Conservation (phyloP, 2,329 filamentous ascomycete genomes). For the Decorospora gaudefroyi region DNA sequence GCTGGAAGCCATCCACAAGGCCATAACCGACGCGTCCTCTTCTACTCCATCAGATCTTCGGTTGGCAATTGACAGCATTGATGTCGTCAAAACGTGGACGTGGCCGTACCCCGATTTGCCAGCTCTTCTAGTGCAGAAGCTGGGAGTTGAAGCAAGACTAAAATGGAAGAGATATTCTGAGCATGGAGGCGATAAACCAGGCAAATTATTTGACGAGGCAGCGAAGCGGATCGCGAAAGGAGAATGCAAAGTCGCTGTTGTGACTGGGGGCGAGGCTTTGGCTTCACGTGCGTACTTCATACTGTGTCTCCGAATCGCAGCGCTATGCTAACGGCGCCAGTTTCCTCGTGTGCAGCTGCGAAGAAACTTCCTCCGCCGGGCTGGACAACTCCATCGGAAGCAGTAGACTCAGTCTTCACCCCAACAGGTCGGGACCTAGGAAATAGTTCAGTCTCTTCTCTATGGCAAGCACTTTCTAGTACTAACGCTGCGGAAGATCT, state of each 20-base stretch:
- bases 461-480: slow-evolving; percentile 17
- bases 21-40: slow-evolving; percentile 57
- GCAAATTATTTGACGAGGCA: slow-evolving; percentile 65
- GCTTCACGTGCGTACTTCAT: slow-evolving; percentile 56
- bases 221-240: slow-evolving; percentile 61
- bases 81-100: slow-evolving; percentile 66
- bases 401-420: slow-evolving; percentile 56
- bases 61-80: slow-evolving; percentile 60
- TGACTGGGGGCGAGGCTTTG: slow-evolving; percentile 68
- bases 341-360: slow-evolving; percentile 58
- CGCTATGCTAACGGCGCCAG: slow-evolving; percentile 26
- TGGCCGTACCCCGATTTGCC: slow-evolving; percentile 68
- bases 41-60: slow-evolving; percentile 46
- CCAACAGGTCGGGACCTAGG: slow-evolving; percentile 55
- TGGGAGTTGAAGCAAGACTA: slow-evolving; percentile 54
- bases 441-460: slow-evolving; percentile 45
- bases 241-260: slow-evolving; percentile 60
- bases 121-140: slow-evolving; percentile 55
- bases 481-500: slow-evolving; percentile 51
- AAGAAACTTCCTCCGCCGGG: slow-evolving; percentile 61
- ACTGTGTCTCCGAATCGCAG: not conserved
- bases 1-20: slow-evolving; percentile 58
- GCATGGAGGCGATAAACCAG: slow-evolving; percentile 68
- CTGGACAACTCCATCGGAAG: slow-evolving; percentile 60
- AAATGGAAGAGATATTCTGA: slow-evolving; percentile 58